A percentile compares a stretch with the other conserved stretches of the same genome.
phyloP scores from a whole-genome alignment of 1,284 basidiomycete genomes.

The Sporisorium scitamineum region DNA sequence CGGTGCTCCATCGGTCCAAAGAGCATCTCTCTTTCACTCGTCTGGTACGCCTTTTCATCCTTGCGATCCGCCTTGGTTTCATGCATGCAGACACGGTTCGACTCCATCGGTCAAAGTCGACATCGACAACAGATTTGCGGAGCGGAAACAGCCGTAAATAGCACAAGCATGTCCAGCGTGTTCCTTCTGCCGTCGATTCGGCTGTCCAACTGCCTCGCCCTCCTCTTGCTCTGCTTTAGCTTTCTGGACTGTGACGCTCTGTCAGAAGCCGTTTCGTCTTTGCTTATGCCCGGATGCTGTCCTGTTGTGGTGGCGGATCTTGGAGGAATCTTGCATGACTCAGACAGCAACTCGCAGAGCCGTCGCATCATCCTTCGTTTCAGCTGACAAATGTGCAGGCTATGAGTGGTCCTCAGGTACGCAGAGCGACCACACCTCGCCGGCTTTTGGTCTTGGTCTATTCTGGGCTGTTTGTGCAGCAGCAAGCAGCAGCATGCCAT shows the following conservation, averaged over 20 bases:
- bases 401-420: not conserved
- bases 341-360: too few relatives aligned
- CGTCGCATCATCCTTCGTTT: not conserved
- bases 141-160: not conserved
- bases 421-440: not conserved
- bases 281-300: too few relatives aligned
- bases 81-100: constrained; percentile 4
- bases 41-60: not conserved
- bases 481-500: not conserved
- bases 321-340: too few relatives aligned
- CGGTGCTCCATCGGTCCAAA: constrained; percentile 3
- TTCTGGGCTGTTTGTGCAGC: constrained; percentile 1
- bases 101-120: not conserved
- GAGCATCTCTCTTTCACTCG: not conserved
- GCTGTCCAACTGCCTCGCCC: not conserved
- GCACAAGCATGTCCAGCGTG: not conserved
- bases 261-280: not conserved
- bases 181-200: not conserved
- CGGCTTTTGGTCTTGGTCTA: not conserved
- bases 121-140: not conserved
- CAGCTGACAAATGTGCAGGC: not conserved
- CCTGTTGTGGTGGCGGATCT: too few relatives aligned
- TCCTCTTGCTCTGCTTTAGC: too few relatives aligned
- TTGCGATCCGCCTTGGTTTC: not conserved
- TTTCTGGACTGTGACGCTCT: too few relatives aligned